Conservation (phyloP, 2,329 filamentous ascomycete species). For the Fusarium praegraminearum region DNA sequence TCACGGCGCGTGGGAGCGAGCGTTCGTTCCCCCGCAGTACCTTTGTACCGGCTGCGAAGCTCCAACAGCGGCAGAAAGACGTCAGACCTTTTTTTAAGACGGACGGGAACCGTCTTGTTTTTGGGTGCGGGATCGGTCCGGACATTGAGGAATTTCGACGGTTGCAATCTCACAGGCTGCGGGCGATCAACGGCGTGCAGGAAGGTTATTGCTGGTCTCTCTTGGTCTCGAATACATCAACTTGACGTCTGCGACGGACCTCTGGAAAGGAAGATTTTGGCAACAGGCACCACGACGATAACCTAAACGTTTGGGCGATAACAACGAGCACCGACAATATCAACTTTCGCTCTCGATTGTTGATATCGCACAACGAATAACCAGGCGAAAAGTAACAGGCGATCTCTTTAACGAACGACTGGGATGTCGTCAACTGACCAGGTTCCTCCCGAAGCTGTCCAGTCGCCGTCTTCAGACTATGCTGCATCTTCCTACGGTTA, state of each 20-base stretch:
- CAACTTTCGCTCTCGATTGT: conserved; percentile 6
- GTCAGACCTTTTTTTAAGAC: conserved; percentile 11
- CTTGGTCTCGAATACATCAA: conserved; percentile 19
- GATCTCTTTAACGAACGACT: conserved; percentile 25
- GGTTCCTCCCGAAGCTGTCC: conserved; percentile 52
- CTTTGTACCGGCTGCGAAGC: conserved; percentile 52
- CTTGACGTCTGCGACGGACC: conserved; percentile 21
- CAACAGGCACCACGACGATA: conserved; percentile 4
- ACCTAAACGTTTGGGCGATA: conserved; percentile 6
- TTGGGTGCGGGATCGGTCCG: conserved; percentile 29
- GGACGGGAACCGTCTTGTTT: conserved; percentile 22
- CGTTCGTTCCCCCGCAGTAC: conserved; percentile 67
- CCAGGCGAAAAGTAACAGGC: conserved; percentile 13
- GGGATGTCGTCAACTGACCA: conserved; percentile 66
- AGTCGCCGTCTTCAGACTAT: conserved; percentile 53
- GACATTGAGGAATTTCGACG: conserved; percentile 18
- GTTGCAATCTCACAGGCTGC: conserved; percentile 13
- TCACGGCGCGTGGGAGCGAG: conserved; percentile 67
- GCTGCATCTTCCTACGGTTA: conserved; percentile 53
- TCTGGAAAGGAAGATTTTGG: conserved; percentile 11
- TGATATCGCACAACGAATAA: conserved; percentile 15
- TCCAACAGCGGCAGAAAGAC: conserved; percentile 42
- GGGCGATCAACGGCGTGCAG: conserved; percentile 12
- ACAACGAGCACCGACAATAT: conserved; percentile 5
- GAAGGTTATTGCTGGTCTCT: neutral